Percentiles rank a stretch among this genome's conserved stretches.
phyloP scores from a whole-genome alignment of 257 asterid genomes.

The Scutellaria galericulata region DNA sequence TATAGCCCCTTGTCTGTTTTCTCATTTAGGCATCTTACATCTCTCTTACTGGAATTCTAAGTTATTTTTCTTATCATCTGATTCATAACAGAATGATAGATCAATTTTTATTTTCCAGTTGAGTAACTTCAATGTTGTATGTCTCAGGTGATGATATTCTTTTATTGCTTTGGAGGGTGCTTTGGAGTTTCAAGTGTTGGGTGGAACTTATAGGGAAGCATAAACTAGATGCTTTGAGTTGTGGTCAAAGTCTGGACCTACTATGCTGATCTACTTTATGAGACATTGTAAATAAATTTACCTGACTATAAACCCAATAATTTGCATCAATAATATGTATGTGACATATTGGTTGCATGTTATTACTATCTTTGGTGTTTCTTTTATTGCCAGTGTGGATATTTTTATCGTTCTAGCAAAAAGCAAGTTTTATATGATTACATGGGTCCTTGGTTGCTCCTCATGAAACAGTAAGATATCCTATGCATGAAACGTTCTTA shows the following conservation, averaged over 20 bases:
- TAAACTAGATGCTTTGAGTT: slow-evolving; percentile 34
- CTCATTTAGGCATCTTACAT: too few species aligned
- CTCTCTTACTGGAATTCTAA: not conserved
- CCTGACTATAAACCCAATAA: slow-evolving; percentile 34
- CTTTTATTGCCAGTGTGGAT: not conserved
- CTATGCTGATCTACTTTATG: slow-evolving; percentile 29
- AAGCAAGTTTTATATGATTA: too few species aligned
- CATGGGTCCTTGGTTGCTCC: too few species aligned
- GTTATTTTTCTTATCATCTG: not conserved
- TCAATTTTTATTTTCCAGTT: not conserved
- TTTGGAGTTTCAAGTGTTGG: slow-evolving; percentile 26
- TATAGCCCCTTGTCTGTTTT: too few species aligned
- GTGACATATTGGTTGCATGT: slow-evolving; percentile 27
- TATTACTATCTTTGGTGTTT: slow-evolving; percentile 27
- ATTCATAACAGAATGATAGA: not conserved
- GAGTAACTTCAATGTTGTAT: not conserved
- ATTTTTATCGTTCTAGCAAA: too few species aligned
- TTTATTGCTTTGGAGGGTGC: slow-evolving; percentile 43
- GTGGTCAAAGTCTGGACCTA: slow-evolving; percentile 34
- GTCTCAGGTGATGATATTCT: slow-evolving; percentile 56
- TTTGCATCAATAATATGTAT: slow-evolving; percentile 42
- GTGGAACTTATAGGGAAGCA: slow-evolving; percentile 24
- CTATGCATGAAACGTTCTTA: too few species aligned
- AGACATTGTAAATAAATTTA: slow-evolving; percentile 47
- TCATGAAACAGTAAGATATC: too few species aligned